These are phyloP conservation scores for Boletus rufocinnamomeus DNA, from an alignment of 768 basidiomycete species.

Conservation along the genomic window DNA sequence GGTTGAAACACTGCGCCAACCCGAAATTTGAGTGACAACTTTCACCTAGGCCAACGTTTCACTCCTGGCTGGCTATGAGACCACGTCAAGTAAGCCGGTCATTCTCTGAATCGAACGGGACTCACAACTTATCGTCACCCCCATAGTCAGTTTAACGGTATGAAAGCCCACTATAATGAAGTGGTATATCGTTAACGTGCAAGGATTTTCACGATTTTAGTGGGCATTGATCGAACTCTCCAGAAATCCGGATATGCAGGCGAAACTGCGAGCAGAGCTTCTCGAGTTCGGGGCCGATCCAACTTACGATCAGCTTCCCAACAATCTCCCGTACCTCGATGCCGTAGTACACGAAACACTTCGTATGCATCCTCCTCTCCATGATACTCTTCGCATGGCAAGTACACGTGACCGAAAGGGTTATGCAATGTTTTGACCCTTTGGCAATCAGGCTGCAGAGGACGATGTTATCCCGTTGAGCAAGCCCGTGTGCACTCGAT, in stretches of 20 bases:
- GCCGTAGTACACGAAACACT: constrained; percentile 49
- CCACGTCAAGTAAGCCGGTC: constrained; percentile 36
- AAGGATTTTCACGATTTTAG: not conserved
- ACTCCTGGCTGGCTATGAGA: constrained; percentile 43
- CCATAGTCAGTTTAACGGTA: constrained; percentile 15
- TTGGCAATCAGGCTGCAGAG: constrained; percentile 42
- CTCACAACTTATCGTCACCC: not conserved
- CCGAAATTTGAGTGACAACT: not conserved
- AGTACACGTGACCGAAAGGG: not conserved
- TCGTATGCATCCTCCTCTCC: constrained; percentile 40
- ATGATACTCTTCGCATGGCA: not conserved
- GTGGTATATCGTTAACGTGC: not conserved
- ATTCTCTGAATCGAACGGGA: not conserved
- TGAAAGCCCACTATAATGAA: not conserved
- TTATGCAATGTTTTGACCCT: not conserved
- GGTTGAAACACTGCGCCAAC: too few species aligned
- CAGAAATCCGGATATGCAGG: constrained; percentile 45
- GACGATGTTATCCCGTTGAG: too few species aligned
- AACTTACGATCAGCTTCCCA: constrained; percentile 53
- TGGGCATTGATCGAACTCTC: constrained; percentile 63
- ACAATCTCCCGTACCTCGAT: constrained; percentile 56
- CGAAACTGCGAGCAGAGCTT: constrained; percentile 52
- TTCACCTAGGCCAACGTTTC: constrained; percentile 38
- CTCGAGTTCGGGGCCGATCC: constrained; percentile 47
- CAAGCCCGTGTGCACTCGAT: too few species aligned